Conservation (phyloP, 805 yeast species). For the Lachancea cidri region DNA sequence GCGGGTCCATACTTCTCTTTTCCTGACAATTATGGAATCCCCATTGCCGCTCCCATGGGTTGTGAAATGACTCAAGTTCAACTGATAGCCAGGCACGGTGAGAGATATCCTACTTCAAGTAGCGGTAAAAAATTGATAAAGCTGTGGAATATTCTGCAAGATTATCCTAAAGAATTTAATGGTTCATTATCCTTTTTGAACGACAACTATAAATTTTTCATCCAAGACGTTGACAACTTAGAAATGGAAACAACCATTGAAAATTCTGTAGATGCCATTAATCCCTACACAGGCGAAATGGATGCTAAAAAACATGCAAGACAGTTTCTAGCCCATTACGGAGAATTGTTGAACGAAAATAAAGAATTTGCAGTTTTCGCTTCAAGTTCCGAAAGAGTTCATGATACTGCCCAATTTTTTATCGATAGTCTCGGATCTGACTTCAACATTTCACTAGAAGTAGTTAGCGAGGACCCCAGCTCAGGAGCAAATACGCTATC, state of each 20-base stretch:
- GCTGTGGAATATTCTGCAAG: slow-evolving; percentile 15
- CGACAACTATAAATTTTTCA: slow-evolving; percentile 47
- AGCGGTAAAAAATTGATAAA: slow-evolving; percentile 35
- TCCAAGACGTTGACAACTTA: slow-evolving; percentile 35
- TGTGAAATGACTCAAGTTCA: slow-evolving; percentile 65
- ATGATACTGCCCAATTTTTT: slow-evolving; percentile 47
- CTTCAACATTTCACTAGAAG: slow-evolving; percentile 29
- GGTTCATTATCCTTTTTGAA: slow-evolving; percentile 53
- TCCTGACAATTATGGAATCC: slow-evolving; percentile 47
- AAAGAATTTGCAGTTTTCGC: slow-evolving; percentile 42
- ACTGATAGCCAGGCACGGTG: slow-evolving; percentile 72
- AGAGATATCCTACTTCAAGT: slow-evolving; percentile 58
- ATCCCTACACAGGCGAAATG: slow-evolving; percentile 44
- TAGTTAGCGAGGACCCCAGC: slow-evolving; percentile 38
- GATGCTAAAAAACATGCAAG: slow-evolving; percentile 43
- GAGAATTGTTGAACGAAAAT: slow-evolving; percentile 35
- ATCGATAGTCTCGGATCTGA: slow-evolving; percentile 34
- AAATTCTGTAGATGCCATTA: slow-evolving; percentile 18
- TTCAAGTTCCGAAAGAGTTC: slow-evolving; percentile 44
- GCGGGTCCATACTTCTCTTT: slow-evolving; percentile 51
- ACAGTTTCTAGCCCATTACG: slow-evolving; percentile 40
- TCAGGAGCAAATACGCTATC: slow-evolving; percentile 49
- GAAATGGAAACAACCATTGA: slow-evolving; percentile 38
- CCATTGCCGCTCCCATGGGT: slow-evolving; percentile 40
- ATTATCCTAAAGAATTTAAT: slow-evolving; percentile 32